Evolutionary conservation across 1,139 yeast genomes (phyloP).

Genomic region (Petasospora rhodanensis): DNA sequence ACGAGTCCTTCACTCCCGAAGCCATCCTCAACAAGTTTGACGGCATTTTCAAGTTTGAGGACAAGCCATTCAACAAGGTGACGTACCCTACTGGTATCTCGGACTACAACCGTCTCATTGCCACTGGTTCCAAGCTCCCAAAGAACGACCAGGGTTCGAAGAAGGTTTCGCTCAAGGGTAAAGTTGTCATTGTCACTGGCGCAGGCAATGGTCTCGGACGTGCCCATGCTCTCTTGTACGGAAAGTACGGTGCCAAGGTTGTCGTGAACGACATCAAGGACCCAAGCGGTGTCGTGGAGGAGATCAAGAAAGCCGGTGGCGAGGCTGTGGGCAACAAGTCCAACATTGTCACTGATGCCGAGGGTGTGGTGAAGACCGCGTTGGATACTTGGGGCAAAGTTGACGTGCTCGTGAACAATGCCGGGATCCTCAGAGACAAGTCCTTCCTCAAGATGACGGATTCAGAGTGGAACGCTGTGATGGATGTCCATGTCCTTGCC

Average conservation of each 20-base stretch:
- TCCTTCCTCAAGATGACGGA: slow-evolving; percentile 83
- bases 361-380: slow-evolving; percentile 75
- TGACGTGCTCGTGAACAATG: slow-evolving; percentile 81
- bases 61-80: slow-evolving; percentile 49
- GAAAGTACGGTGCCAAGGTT: slow-evolving; percentile 90
- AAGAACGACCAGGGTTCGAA: slow-evolving; percentile 46
- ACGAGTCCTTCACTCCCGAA: slow-evolving; percentile 74
- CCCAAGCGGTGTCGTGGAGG: slow-evolving; percentile 71
- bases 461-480: slow-evolving; percentile 78
- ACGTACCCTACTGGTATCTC: slow-evolving; percentile 65
- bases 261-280: slow-evolving; percentile 88
- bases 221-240: slow-evolving; percentile 81
- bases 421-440: slow-evolving; percentile 90
- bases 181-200: slow-evolving; percentile 91
- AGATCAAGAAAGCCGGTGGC: slow-evolving; percentile 72
- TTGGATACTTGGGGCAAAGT: slow-evolving; percentile 74
- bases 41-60: slow-evolving; percentile 58
- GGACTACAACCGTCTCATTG: slow-evolving; percentile 54
- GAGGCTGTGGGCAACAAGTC: slow-evolving; percentile 80
- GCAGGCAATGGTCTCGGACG: slow-evolving; percentile 95
- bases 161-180: slow-evolving; percentile 62
- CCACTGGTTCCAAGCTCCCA: slow-evolving; percentile 49
- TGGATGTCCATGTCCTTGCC: slow-evolving; percentile 79
- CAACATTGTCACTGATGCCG: slow-evolving; percentile 77
- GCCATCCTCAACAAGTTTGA: slow-evolving; percentile 69